Conservation (phyloP, 768 basidiomycete genomes). For the Kockovaella imperatae region DNA sequence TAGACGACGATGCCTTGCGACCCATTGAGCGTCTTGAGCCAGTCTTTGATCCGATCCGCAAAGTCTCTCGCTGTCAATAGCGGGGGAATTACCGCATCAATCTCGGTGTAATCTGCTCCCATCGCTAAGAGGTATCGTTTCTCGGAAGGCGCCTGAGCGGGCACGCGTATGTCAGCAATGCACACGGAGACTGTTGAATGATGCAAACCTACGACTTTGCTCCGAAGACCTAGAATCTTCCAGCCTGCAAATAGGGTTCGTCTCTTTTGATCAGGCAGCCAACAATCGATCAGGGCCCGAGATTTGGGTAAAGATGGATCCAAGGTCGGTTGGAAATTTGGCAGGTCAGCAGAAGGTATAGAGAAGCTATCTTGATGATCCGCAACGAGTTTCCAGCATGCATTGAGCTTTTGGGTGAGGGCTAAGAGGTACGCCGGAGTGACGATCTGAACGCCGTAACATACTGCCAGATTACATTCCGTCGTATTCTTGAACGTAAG, state of each 20-base stretch:
- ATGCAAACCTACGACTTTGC: slow-evolving; percentile 14
- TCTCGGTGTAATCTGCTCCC: slow-evolving; percentile 30
- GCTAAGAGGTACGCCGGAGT: slow-evolving; percentile 17
- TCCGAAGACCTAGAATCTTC: slow-evolving; percentile 27
- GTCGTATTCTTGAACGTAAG: slow-evolving; percentile 7
- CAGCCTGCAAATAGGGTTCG: slow-evolving; percentile 23
- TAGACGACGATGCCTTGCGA: slow-evolving; percentile 12
- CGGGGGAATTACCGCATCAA: slow-evolving; percentile 18
- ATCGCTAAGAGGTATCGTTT: slow-evolving; percentile 27
- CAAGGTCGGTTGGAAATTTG: slow-evolving; percentile 16
- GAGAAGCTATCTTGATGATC: slow-evolving; percentile 31
- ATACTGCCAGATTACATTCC: slow-evolving; percentile 32
- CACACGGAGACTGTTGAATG: too few species aligned
- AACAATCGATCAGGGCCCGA: slow-evolving; percentile 8
- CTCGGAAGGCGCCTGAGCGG: slow-evolving; percentile 15
- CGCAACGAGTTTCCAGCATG: slow-evolving; percentile 30
- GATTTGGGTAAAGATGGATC: slow-evolving; percentile 9
- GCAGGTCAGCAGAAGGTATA: slow-evolving; percentile 14
- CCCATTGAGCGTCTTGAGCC: slow-evolving; percentile 6
- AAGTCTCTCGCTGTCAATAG: slow-evolving; percentile 14
- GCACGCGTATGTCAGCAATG: too few species aligned
- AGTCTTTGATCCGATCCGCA: slow-evolving; percentile 8
- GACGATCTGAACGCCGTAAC: slow-evolving; percentile 29
- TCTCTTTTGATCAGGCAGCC: slow-evolving; percentile 24
- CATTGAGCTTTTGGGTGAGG: slow-evolving; percentile 7